Evolutionary conservation across 2,329 filamentous ascomycete genomes (phyloP), one percentile per base, ranked within the genome.

Genomic region (Pseudogymnoascus verrucosus): DNA sequence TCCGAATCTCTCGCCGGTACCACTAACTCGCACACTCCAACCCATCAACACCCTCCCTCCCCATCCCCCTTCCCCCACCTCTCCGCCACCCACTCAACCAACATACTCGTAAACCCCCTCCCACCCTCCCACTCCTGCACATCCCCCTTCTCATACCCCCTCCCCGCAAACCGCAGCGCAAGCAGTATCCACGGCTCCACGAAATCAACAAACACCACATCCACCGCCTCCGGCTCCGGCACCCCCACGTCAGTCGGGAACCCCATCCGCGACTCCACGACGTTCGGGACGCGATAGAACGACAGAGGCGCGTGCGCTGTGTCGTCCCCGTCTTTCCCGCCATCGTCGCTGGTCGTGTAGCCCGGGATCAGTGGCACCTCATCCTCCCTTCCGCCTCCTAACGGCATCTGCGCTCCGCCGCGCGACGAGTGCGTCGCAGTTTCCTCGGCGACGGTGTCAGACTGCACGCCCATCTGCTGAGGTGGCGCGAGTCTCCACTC

Each of bases 181-280:
- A 89, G 77, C 16, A 96, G 75, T 40, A 98, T 78, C 83, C 89
- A 96, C 8, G 87, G 87, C 75, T 95, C 84, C 37, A 98, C 87
- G 74, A 97, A 99, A 73, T 96, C 92, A 64, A 96, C 84, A 73
- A 96, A 99, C 12, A 97, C 86, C 7, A 99, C 74, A 74, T 98
- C 93, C 0, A 99, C 91, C 0, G 76, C 87, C 62, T 89, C 84
- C 0, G 91, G 90, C n/a, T 84, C 78, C 5, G 72, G 73, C 71
- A 7, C 75, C 69, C 0, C 71, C 66, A n/a, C 36, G 14, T 37
- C 36, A 8, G 11, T 37, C 1, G 87, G 82, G 69, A 96, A 89
- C 1, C 76, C 79, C 68, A 89, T 82, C 64, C 84, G 77, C 0
- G 88, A 79, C 73, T 93, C 88, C 64, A 99, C 84, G 73, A 87